Percentiles rank a stretch among this genome's conserved stretches.
Conservation (phyloP, 495 filamentous ascomycete species). For the Cenococcum geophilum region DNA sequence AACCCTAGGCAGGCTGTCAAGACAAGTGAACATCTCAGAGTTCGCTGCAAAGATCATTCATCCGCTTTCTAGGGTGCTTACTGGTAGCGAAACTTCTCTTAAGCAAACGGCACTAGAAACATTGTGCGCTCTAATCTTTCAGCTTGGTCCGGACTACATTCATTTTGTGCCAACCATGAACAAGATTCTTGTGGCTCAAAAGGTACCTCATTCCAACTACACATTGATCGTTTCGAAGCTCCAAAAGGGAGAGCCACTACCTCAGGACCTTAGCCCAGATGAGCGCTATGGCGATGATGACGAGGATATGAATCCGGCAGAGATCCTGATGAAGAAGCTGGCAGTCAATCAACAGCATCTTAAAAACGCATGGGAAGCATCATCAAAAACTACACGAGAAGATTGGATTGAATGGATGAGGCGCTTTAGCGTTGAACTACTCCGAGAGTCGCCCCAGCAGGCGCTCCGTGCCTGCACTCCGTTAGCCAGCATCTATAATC, state of each 20-base stretch:
- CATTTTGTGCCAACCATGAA: slow-evolving; percentile 89
- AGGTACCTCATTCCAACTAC: slow-evolving; percentile 80
- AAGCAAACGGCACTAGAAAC: slow-evolving; percentile 89
- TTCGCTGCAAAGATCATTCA: slow-evolving; percentile 94
- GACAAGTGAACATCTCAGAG: slow-evolving; percentile 95
- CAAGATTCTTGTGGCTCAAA: slow-evolving; percentile 55
- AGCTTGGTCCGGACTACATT: slow-evolving; percentile 89
- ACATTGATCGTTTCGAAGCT: slow-evolving; percentile 84
- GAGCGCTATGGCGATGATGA: slow-evolving; percentile 70
- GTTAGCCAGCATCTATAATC: slow-evolving; percentile 82
- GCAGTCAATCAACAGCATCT: slow-evolving; percentile 95
- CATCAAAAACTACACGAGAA: slow-evolving; percentile 88
- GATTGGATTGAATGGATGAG: slow-evolving; percentile 99
- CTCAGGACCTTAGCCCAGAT: slow-evolving; percentile 88
- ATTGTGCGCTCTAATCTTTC: slow-evolving; percentile 88
- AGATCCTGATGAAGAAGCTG: slow-evolving; percentile 86
- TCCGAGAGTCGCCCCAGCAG: slow-evolving; percentile 93
- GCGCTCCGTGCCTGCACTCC: slow-evolving; percentile 88
- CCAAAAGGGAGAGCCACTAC: slow-evolving; percentile 86
- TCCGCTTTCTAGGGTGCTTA: slow-evolving; percentile 73
- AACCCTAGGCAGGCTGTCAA: slow-evolving; percentile 86
- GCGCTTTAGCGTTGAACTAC: slow-evolving; percentile 87
- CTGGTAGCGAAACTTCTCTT: slow-evolving; percentile 61
- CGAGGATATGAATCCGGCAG: slow-evolving; percentile 71
- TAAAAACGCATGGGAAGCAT: slow-evolving; percentile 95